Conservation (phyloP, 116 monocot species). For the Iris pallida region DNA sequence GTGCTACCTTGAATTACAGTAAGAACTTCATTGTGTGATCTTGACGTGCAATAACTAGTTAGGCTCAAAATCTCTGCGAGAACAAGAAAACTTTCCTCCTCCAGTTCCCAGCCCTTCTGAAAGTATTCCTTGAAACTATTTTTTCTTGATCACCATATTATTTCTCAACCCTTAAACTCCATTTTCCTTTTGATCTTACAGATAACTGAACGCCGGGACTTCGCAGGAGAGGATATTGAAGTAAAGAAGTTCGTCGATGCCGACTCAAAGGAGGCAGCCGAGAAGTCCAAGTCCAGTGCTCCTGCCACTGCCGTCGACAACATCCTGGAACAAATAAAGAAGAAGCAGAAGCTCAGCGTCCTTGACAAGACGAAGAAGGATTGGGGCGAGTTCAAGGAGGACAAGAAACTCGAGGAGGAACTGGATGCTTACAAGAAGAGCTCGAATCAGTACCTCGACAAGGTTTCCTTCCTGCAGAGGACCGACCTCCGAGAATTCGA, state of each 20-base stretch:
- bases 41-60: no score
- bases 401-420: constrained; percentile 74
- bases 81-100: no score
- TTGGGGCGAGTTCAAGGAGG: constrained; percentile 91
- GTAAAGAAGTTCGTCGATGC: constrained; percentile 80
- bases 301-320: constrained; percentile 58
- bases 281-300: constrained; percentile 33
- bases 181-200: constrained; percentile 15
- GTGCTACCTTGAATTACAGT: no score
- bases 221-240: constrained; percentile 86
- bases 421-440: constrained; percentile 95
- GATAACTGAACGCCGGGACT: constrained; percentile 87
- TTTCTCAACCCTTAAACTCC: no score
- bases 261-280: constrained; percentile 80
- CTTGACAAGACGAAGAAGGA: constrained; percentile 97
- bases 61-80: no score
- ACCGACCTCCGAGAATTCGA: constrained; percentile 88
- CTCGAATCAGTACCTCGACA: constrained; percentile 86
- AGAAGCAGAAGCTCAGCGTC: constrained; percentile 92
- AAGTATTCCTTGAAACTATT: no score
- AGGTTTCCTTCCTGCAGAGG: constrained; percentile 86
- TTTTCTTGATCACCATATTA: no score
- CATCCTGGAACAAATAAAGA: constrained; percentile 91
- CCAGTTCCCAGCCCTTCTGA: no score
- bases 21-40: no score